A percentile compares a stretch with the other conserved stretches of the same genome.
These are phyloP conservation scores for Trifolium fragiferum DNA, from an alignment of 306 rosid genomes.

Conservation along the genomic window DNA sequence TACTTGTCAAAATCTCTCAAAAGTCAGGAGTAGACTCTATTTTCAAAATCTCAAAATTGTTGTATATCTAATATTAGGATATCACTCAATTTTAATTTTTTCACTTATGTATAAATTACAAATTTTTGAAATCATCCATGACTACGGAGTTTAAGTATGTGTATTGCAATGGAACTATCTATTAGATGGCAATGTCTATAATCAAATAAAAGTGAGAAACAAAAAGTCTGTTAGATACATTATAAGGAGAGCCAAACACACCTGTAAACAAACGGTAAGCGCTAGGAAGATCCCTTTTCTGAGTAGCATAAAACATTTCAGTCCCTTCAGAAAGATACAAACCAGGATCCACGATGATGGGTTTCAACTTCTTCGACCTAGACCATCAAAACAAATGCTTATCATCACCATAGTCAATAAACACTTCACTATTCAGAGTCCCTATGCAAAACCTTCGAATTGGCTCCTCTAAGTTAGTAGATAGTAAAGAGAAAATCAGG, in stretches of 20 bases:
- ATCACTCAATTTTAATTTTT: not conserved
- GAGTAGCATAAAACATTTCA: conserved; percentile 89
- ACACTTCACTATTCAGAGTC: conserved; percentile 9
- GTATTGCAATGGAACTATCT: not conserved
- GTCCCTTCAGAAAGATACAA: conserved; percentile 85
- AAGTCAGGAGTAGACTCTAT: not conserved
- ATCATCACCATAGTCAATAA: conserved; percentile 9
- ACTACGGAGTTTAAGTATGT: not conserved
- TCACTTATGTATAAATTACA: not conserved
- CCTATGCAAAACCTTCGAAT: not conserved
- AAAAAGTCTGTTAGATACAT: not conserved
- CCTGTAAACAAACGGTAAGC: conserved; percentile 86
- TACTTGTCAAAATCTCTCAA: not conserved
- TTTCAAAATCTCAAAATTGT: not conserved
- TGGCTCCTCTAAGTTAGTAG: not conserved
- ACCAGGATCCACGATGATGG: conserved; percentile 92
- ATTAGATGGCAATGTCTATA: conserved; percentile 1
- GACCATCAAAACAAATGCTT: conserved; percentile 34
- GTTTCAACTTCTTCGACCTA: conserved; percentile 77
- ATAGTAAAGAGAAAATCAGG: not conserved
- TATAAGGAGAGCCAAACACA: conserved; percentile 29
- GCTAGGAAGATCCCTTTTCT: conserved; percentile 85
- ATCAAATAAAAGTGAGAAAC: conserved; percentile 18
- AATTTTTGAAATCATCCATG: not conserved
- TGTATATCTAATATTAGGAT: not conserved